Evolutionary conservation across 2,329 filamentous ascomycete species (phyloP).

Genomic region (Fusarium continuum): DNA sequence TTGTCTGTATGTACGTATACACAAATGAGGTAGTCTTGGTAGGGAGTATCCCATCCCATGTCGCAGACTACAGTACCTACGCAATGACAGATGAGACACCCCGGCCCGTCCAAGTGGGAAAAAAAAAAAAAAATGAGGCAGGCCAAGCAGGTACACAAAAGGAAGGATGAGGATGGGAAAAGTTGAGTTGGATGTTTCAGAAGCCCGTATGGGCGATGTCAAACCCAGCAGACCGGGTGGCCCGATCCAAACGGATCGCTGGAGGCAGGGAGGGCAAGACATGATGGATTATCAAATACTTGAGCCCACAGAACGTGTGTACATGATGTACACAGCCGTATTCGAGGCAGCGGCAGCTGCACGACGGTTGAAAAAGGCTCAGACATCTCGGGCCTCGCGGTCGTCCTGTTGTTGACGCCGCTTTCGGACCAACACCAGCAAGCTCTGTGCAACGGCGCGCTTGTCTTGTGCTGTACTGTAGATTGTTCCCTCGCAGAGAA

Average conservation of each 20-base stretch:
- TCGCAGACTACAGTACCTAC: slow-evolving; percentile 33
- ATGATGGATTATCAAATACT: slow-evolving; percentile 5
- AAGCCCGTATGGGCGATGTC: slow-evolving; percentile 16
- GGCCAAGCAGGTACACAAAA: slow-evolving; percentile 11
- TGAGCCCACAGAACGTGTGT: not conserved
- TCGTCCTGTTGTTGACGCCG: slow-evolving; percentile 1
- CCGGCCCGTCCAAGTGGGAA: slow-evolving; percentile 4
- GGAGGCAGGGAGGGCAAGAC: slow-evolving; percentile 26
- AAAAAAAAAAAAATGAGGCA: slow-evolving; percentile 24
- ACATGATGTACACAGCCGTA: slow-evolving; percentile 1
- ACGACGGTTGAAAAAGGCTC: slow-evolving; percentile 25
- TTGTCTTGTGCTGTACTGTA: not conserved
- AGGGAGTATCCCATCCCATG: slow-evolving; percentile 26
- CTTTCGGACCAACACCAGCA: slow-evolving; percentile 13
- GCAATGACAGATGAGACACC: slow-evolving; percentile 36
- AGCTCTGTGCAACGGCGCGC: slow-evolving; percentile 9
- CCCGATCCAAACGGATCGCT: slow-evolving; percentile 32
- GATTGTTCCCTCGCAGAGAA: slow-evolving; percentile 27
- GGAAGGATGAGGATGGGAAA: slow-evolving; percentile 8
- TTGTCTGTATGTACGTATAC: no score
- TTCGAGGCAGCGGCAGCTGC: slow-evolving; percentile 20
- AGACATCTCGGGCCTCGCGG: slow-evolving; percentile 2
- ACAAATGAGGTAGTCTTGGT: slow-evolving; percentile 34
- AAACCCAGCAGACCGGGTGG: slow-evolving; percentile 34
- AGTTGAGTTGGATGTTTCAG: slow-evolving; percentile 32